A percentile compares a stretch with the other conserved stretches of the same genome.
Conservation (phyloP, 306 rosid genomes). For the Comarum palustre region DNA sequence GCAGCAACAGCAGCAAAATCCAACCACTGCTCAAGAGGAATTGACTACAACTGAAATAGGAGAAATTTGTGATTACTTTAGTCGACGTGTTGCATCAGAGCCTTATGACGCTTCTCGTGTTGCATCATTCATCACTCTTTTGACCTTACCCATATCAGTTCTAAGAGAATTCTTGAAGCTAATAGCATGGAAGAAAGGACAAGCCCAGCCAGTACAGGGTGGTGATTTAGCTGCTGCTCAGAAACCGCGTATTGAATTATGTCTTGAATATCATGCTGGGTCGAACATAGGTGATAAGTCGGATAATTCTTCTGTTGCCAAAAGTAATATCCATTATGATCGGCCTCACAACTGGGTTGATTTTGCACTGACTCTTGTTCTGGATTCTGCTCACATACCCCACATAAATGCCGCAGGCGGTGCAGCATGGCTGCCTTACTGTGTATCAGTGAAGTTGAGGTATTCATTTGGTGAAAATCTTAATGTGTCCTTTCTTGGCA, state of each 20-base stretch:
- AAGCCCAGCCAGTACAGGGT: conserved; percentile 66
- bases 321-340: conserved; percentile 89
- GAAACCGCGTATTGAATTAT: conserved; percentile 89
- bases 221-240: conserved; percentile 87
- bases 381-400: conserved; percentile 92
- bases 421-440: conserved; percentile 98
- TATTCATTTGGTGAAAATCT: conserved; percentile 77
- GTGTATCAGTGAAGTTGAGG: conserved; percentile 85
- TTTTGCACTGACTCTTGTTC: conserved; percentile 91
- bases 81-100: conserved; percentile 99
- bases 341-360: conserved; percentile 84
- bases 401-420: conserved; percentile 91
- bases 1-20: conserved; percentile 68
- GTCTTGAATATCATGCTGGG: conserved; percentile 96
- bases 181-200: conserved; percentile 94
- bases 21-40: conserved; percentile 78
- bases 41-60: conserved; percentile 76
- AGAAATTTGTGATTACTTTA: conserved; percentile 96
- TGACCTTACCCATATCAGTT: conserved; percentile 88
- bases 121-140: conserved; percentile 96
- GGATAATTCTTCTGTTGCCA: conserved; percentile 61
- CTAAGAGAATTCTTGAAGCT: conserved; percentile 90
- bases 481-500: conserved; percentile 73
- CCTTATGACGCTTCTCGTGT: conserved; percentile 99
- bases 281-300: conserved; percentile 49